These are phyloP conservation scores for Collybiopsis confluens DNA, from an alignment of 768 basidiomycete genomes.

Conservation along the genomic window DNA sequence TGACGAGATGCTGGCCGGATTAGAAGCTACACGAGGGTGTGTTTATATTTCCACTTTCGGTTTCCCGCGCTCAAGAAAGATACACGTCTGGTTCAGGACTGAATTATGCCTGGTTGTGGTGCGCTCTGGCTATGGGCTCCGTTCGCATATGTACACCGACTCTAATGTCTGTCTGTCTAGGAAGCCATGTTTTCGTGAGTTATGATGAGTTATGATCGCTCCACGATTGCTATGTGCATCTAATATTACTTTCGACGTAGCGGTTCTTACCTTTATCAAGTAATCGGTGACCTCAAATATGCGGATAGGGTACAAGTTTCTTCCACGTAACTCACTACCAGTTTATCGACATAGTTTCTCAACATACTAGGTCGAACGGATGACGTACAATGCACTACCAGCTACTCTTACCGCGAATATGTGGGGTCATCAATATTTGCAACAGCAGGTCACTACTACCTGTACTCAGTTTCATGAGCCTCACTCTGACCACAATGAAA, in stretches of 20 bases:
- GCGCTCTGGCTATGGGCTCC: slow-evolving; percentile 14
- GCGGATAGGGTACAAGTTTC: slow-evolving; percentile 34
- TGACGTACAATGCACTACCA: slow-evolving; percentile 49
- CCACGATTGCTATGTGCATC: too few relatives aligned
- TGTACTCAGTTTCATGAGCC: too few relatives aligned
- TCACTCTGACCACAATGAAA: too few relatives aligned
- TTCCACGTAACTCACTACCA: not conserved
- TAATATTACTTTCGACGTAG: too few relatives aligned
- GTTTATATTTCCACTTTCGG: not conserved
- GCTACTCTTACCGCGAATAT: slow-evolving; percentile 50
- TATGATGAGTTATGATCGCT: not conserved
- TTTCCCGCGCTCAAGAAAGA: not conserved
- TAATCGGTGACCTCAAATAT: slow-evolving; percentile 50
- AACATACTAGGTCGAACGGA: slow-evolving; percentile 34
- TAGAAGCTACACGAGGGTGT: slow-evolving; percentile 48
- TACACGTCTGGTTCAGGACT: slow-evolving; percentile 29
- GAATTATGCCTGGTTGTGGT: slow-evolving; percentile 54
- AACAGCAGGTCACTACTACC: too few relatives aligned
- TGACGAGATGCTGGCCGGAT: slow-evolving; percentile 52
- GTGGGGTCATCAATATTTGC: slow-evolving; percentile 59
- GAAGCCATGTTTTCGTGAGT: slow-evolving; percentile 60
- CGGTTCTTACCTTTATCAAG: slow-evolving; percentile 52
- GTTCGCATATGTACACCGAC: not conserved
- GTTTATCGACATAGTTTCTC: not conserved
- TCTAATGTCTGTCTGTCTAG: slow-evolving; percentile 18